Evolutionary conservation across 1,284 basidiomycete genomes (phyloP).

Genomic region (Sparassis latifolia): DNA sequence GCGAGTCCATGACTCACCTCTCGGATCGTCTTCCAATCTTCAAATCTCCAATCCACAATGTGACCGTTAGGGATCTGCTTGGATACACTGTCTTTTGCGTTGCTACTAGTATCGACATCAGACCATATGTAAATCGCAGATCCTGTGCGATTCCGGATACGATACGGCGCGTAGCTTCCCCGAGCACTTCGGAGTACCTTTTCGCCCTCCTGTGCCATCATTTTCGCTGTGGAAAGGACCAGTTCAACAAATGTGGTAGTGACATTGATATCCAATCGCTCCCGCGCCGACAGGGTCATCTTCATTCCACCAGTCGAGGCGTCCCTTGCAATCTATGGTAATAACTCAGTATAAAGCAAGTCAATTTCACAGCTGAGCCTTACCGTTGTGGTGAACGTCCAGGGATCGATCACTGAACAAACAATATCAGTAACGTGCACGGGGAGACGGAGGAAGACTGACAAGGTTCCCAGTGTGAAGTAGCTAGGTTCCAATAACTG

Average conservation of each 20-base stretch:
- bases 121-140: conserved; percentile 79
- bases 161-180: conserved; percentile 90
- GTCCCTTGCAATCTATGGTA: conserved; percentile 46
- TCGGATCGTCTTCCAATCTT: conserved; percentile 92
- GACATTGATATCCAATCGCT: conserved; percentile 88
- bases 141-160: conserved; percentile 89
- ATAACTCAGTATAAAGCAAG: not conserved
- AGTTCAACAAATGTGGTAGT: conserved; percentile 91
- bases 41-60: conserved; percentile 92
- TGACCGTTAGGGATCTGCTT: conserved; percentile 68
- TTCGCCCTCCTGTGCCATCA: conserved; percentile 73
- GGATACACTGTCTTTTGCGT: conserved; percentile 38
- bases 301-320: conserved; percentile 48
- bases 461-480: conserved; percentile 99
- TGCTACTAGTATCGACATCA: conserved; percentile 53
- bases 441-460: conserved; percentile 20
- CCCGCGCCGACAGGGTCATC: conserved; percentile 68
- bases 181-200: conserved; percentile 67
- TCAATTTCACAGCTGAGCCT: conserved; percentile 14
- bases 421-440: not conserved
- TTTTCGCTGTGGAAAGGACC: conserved; percentile 67
- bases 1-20: conserved; percentile 53
- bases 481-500: conserved; percentile 95
- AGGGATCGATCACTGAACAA: conserved; percentile 84
- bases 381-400: conserved; percentile 82